These are phyloP conservation scores for Dichomitus squalens DNA, from an alignment of 1,284 basidiomycete genomes.

Conservation along the genomic window DNA sequence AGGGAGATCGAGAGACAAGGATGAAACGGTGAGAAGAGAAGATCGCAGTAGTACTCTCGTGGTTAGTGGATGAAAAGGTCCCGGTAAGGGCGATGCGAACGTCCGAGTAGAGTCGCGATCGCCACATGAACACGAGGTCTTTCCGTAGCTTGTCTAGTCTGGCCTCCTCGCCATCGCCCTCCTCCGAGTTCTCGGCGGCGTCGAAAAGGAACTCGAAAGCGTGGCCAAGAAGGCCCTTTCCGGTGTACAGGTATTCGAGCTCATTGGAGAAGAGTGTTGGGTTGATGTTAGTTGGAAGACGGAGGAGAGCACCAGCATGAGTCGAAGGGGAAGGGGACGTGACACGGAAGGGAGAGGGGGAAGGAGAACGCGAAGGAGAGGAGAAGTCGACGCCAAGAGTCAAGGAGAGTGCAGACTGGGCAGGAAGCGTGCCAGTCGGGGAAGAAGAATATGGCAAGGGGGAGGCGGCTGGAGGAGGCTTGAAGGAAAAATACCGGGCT, in stretches of 20 bases:
- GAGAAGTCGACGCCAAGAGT: constrained; percentile 49
- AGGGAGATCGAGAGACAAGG: constrained; percentile 85
- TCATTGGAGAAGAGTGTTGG: constrained; percentile 82
- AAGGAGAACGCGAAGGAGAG: constrained; percentile 55
- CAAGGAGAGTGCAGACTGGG: constrained; percentile 65
- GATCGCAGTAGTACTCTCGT: constrained; percentile 73
- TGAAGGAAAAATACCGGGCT: constrained; percentile 79
- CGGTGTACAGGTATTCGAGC: constrained; percentile 89
- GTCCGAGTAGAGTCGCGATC: constrained; percentile 90
- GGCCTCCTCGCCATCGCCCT: constrained; percentile 63
- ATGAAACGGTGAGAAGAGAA: constrained; percentile 95
- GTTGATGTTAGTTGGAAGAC: constrained; percentile 69
- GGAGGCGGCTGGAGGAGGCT: constrained; percentile 55
- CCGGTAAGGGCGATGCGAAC: constrained; percentile 78
- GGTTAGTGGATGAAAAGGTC: constrained; percentile 58
- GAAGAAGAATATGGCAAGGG: constrained; percentile 60
- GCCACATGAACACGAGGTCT: constrained; percentile 96
- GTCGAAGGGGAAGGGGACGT: constrained; percentile 49
- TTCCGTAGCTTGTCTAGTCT: constrained; percentile 87
- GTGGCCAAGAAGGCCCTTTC: constrained; percentile 79
- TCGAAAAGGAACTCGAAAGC: constrained; percentile 92
- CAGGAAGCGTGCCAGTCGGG: constrained; percentile 50
- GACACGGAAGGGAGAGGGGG: constrained; percentile 46
- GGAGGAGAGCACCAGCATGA: constrained; percentile 44
- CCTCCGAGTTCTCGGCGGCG: constrained; percentile 54